phyloP scores from a whole-genome alignment of 345 rosid species.

The Pelargonium nanum region DNA sequence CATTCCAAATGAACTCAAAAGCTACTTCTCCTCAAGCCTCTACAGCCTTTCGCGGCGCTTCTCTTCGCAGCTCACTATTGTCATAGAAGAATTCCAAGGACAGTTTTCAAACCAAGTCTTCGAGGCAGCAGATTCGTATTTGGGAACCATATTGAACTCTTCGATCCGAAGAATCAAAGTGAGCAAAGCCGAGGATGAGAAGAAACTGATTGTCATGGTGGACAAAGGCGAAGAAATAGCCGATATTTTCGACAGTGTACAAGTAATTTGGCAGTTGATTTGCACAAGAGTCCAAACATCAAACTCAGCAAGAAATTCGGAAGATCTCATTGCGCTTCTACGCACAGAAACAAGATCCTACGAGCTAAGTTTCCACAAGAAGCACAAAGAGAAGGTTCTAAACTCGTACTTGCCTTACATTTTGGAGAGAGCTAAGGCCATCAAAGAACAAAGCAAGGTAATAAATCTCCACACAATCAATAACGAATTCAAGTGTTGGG shows the following conservation, averaged over 20 bases:
- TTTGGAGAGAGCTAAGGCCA: constrained; percentile 27
- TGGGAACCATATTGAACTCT: constrained; percentile 7
- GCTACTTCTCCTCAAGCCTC: background rate
- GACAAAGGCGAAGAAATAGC: constrained; percentile 15
- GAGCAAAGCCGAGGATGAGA: constrained; percentile 15
- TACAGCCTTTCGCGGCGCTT: background rate
- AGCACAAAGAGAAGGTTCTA: constrained; percentile 41
- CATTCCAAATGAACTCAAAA: background rate
- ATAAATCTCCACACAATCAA: constrained; percentile 38
- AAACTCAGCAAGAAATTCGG: too few species aligned
- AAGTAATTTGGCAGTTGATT: constrained; percentile 15
- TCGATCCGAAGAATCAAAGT: constrained; percentile 9
- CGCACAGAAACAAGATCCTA: constrained; percentile 28
- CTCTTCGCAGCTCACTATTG: constrained; percentile 16
- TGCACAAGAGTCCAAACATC: background rate
- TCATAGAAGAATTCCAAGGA: constrained; percentile 22
- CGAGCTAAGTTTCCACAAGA: constrained; percentile 45
- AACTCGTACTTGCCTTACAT: constrained; percentile 42
- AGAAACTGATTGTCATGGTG: constrained; percentile 2
- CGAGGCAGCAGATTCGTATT: constrained; percentile 12
- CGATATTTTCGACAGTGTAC: constrained; percentile 15
- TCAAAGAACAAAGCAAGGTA: constrained; percentile 37
- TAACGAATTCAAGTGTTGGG: constrained; percentile 25
- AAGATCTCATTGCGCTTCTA: background rate
- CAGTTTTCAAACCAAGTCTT: constrained; percentile 14